Base-by-base conservation (phyloP, 208 protist genomes). In the Blechomonas ayalai region DNA sequence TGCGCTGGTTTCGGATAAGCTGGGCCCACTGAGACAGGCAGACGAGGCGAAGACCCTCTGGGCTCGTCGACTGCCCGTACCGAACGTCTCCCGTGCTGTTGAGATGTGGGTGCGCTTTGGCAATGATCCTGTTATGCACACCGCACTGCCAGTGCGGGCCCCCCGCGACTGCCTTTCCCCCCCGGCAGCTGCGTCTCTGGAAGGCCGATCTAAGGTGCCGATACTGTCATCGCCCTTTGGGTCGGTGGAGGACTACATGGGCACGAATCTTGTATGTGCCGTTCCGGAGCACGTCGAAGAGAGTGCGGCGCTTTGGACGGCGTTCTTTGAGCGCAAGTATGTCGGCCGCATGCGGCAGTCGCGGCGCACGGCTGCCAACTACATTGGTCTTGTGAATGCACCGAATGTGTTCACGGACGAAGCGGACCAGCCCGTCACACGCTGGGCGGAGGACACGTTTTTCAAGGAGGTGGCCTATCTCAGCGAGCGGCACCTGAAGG, bases 61-160 rank as follows among this genome's bases (percentile, higher is more conserved):
- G 78, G 39, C 40, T 10, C 33, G 59, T 18, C 32, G 45, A 38
- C 53, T 64, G 5, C 70, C 73, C 2, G 72, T 86, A 15, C 53
- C 69, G 19, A 56, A 54, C 25, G 38, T 83, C 2, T 13, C 34
- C 4, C 64, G 51, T 6, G 84, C 63, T 0, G 33, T 86, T 6
- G 59, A 65, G 37, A 44, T 67, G 42, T 90, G 80, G 81, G 69
- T 93, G 27, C 80, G 84, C n/a, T 88, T 88, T 39, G 80, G 84
- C 18, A 93, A 93, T 40, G 80, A 93, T 43, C 84, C 84, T 2
- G 80, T 93, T n/a, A 55, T 88, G 23, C 75, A 88, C 53, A 75
- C 72, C 10, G 44, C 58, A 5, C 19, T 72, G n/a, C 51, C 60
- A 16, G 49, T 44, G 16, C 3, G 24, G 15, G 2, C 45, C 12